Base-by-base conservation (phyloP, 768 basidiomycete species). In the Kwoniella heveanensis region DNA sequence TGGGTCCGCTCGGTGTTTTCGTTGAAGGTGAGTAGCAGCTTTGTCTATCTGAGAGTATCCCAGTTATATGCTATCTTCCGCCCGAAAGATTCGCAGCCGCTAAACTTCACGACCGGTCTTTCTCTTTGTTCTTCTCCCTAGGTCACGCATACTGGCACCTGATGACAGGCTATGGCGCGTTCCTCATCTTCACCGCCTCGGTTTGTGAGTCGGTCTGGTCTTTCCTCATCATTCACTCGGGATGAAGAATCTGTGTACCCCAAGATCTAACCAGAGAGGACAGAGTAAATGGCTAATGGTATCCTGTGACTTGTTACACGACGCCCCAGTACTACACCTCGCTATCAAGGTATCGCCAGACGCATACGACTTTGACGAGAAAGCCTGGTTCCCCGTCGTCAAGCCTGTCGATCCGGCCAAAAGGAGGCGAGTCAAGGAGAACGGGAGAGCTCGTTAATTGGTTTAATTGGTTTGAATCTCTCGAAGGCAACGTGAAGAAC, bases 101-200 rank as follows among this genome's bases (percentile, higher is more conserved):
- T n/a, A n/a, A n/a, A n/a, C n/a, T n/a, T n/a, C n/a, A n/a, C n/a
- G n/a, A n/a, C n/a, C n/a, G n/a, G n/a, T n/a, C n/a, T n/a, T 56
- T 21, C 12, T 37, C 5, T 56, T 7, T 4, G n/a, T 15, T 32
- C 7, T 6, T 27, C 39, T 52, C 5, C 19, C 5, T 37, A 68
- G 70, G 71, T 26, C 68, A 71, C 55, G 68, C 65, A 12, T 77
- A 71, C 53, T 79, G 78, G 78, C 78, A 79, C 54, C 29, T 79
- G 21, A 57, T 71, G 63, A 77, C 78, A 0, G 71, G 70, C 1
- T 69, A 71, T 32, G 78, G 78, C 0, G 46, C 73, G 5, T 79
- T 68, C 65, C 55, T 70, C 17, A 71, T 78, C 27, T 70, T 77
- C 48, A 70, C 70, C 6, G 68, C 74, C 30, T 62, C 70, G 1